Conservation (phyloP, 257 asterid genomes). For the Nicotiana paniculata region DNA sequence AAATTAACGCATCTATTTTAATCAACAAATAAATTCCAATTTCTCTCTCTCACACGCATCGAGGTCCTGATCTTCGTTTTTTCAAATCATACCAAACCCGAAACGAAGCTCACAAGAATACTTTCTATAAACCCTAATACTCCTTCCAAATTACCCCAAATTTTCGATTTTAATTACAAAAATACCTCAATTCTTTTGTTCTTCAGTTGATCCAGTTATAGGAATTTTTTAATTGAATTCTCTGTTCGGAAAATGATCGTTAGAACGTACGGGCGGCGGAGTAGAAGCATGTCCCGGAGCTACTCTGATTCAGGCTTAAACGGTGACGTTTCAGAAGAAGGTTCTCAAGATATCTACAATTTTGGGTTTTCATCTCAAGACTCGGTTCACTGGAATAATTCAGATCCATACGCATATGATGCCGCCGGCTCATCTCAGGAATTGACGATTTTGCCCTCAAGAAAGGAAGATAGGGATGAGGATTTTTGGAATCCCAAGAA, state of each 20-base stretch:
- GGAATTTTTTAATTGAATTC: background rate
- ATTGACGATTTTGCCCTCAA: slow-evolving; percentile 25
- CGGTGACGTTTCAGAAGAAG: slow-evolving; percentile 48
- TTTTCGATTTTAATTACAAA: background rate
- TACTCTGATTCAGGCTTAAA: slow-evolving; percentile 32
- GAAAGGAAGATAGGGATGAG: slow-evolving; percentile 25
- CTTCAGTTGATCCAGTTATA: slow-evolving; percentile 1
- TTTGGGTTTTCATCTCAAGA: slow-evolving; percentile 54
- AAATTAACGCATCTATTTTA: slow-evolving; percentile 4
- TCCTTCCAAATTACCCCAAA: background rate
- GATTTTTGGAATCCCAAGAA: slow-evolving; percentile 39
- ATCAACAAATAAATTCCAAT: background rate
- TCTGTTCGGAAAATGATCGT: slow-evolving; percentile 29
- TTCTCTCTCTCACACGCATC: background rate
- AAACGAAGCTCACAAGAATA: background rate
- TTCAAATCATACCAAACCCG: background rate
- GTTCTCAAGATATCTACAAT: slow-evolving; percentile 49
- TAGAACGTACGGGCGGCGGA: slow-evolving; percentile 58
- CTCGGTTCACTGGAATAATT: slow-evolving; percentile 39
- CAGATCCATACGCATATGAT: slow-evolving; percentile 29
- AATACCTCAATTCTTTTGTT: background rate
- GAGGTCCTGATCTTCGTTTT: slow-evolving; percentile 19
- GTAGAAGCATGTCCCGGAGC: slow-evolving; percentile 40
- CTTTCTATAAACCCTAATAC: slow-evolving; percentile 12
- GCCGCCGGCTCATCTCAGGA: slow-evolving; percentile 36